Base-by-base conservation (phyloP, 768 basidiomycete genomes). In the Vishniacozyma victoriae region DNA sequence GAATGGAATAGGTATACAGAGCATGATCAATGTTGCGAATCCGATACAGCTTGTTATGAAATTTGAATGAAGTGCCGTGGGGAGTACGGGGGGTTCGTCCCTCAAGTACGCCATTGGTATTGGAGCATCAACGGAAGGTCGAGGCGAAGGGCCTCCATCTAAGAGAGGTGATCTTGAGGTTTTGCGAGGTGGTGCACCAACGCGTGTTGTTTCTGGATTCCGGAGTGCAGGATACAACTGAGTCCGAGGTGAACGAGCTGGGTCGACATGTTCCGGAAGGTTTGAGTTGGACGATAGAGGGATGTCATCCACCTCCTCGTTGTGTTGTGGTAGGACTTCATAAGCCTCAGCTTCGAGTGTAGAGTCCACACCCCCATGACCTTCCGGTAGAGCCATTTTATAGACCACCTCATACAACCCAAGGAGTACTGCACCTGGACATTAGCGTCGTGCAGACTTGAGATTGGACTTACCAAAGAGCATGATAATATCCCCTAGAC, bases 21-120 rank as follows among this genome's bases (percentile, higher is more conserved):
- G 75, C 6, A 84, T 55, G 16, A 78, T n/a, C 15, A 85, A 62
- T 0, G 90, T 96, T 45, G 78, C 78, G 9, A 88, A 54, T 5
- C 92, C 92, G n/a, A 93, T 83, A 41, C 78, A 72, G 20, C 83
- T 81, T 2, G 87, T 90, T 39, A 93, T 61, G 46, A 88, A 71
- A 62, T 92, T 93, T 24, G 92, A 78, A 72, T 91, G 79, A 15
- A 95, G 75, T 18, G 87, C 89, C 54, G 91, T 86, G 4, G 89
- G 87, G 0, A 84, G 82, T 2, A 80, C 78, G 53, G 79, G 77
- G 26, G 77, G 65, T 26, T 75, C n/a, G 70, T 11, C 74, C 62
- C 5, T 48, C 40, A 33, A 55, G 35, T 2, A 26, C 16, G 31
- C 20, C n/a, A n/a, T n/a, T n/a, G n/a, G n/a, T n/a, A n/a, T n/a